A percentile compares a stretch with the other conserved stretches of the same genome.
Evolutionary conservation across 192 early-diverging fungal genomes (phyloP).

Genomic region (Gonapodya prolifera): DNA sequence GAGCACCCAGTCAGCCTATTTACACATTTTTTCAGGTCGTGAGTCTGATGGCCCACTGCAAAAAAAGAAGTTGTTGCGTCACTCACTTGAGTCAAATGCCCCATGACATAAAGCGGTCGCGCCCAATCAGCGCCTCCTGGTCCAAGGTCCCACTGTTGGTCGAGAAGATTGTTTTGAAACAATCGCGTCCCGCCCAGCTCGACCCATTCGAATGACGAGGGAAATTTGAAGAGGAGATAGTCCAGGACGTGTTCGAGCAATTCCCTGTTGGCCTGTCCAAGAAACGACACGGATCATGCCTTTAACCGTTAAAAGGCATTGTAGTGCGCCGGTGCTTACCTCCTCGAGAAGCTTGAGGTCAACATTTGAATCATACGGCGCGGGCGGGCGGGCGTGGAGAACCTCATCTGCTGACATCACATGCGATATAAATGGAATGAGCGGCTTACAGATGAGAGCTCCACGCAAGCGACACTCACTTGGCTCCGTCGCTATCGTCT

Average conservation of each 20-base stretch:
- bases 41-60: too few relatives aligned
- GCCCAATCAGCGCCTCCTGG: neutral
- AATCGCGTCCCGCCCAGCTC: neutral
- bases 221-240: neutral
- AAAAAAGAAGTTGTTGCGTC: too few relatives aligned
- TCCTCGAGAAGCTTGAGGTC: neutral
- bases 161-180: neutral
- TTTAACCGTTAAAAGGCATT: too few relatives aligned
- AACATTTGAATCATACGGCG: neutral
- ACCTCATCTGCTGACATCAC: too few relatives aligned
- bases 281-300: too few relatives aligned
- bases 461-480: too few relatives aligned
- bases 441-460: too few relatives aligned
- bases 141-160: neutral
- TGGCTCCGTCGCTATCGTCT: neutral
- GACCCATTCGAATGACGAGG: neutral
- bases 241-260: neutral
- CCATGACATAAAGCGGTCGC: neutral
- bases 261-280: neutral
- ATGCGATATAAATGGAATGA: too few relatives aligned
- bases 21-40: too few relatives aligned
- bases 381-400: neutral
- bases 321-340: too few relatives aligned
- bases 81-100: neutral
- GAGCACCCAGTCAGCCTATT: neutral